These are phyloP conservation scores for Blepharisma stoltei DNA, from an alignment of 73 alveolate species.

Conservation along the genomic window DNA sequence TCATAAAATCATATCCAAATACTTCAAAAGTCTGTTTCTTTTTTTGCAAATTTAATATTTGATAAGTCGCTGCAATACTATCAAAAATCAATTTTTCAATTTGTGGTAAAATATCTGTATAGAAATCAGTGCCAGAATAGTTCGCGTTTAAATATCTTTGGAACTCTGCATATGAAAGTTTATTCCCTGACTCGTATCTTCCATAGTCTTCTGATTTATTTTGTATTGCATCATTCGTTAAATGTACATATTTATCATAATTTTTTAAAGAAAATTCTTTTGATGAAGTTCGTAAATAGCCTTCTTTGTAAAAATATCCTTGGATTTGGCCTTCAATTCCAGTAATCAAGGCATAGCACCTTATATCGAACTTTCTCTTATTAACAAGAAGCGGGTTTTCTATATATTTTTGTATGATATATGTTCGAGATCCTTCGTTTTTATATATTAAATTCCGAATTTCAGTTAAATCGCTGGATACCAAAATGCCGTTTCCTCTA, in stretches of 20 bases:
- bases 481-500: no score
- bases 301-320: constrained; percentile 84
- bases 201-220: constrained; percentile 81
- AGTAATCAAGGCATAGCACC: constrained; percentile 89
- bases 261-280: constrained; percentile 52
- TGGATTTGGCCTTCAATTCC: constrained; percentile 58
- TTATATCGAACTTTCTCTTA: constrained; percentile 84
- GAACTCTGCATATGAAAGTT: constrained; percentile 73
- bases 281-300: constrained; percentile 89
- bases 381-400: constrained; percentile 82
- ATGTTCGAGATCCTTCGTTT: no score
- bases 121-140: not conserved
- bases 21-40: constrained; percentile 2
- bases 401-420: constrained; percentile 10
- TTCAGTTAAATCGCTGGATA: no score
- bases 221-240: constrained; percentile 79
- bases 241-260: constrained; percentile 63
- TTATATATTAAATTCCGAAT: no score
- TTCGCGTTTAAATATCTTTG: constrained; percentile 57
- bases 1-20: constrained; percentile 74
- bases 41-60: no score
- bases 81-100: no score
- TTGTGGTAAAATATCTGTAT: no score
- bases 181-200: constrained; percentile 87
- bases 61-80: no score